Conservation (phyloP, 2,329 filamentous ascomycete genomes). For the Venturia nashicola region DNA sequence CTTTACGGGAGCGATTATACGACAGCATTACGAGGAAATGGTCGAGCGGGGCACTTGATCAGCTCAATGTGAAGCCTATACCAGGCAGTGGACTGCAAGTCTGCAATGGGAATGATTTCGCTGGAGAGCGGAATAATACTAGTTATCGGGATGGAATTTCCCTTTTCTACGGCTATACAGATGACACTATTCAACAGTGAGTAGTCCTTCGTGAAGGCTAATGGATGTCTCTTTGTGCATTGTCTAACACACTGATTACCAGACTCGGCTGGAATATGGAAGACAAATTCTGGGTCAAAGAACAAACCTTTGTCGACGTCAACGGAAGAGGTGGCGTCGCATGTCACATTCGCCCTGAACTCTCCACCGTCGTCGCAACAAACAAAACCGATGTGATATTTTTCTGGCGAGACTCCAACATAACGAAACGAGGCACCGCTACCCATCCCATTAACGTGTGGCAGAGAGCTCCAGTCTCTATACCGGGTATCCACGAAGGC, state of each 20-base stretch:
- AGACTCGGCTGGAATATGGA: conserved; percentile 3
- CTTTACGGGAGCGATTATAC: background rate
- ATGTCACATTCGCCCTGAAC: background rate
- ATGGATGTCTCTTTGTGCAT: background rate
- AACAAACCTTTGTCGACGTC: background rate
- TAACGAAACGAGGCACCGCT: background rate
- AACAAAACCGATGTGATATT: background rate
- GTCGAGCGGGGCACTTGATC: background rate
- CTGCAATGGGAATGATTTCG: background rate
- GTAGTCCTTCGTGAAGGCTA: background rate
- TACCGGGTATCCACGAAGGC: background rate
- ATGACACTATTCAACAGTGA: conserved; percentile 1
- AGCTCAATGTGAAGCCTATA: background rate
- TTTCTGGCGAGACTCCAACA: background rate
- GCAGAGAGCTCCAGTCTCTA: background rate
- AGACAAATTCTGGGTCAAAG: conserved; percentile 3
- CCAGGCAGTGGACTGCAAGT: background rate
- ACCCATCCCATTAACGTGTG: background rate
- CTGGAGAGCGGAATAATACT: background rate
- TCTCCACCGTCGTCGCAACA: background rate
- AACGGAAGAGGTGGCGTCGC: background rate
- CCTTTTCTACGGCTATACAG: conserved; percentile 1
- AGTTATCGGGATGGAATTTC: conserved; percentile 5
- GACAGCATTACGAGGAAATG: background rate
- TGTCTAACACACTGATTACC: background rate